Evolutionary conservation across 768 basidiomycete species (phyloP).

Genomic region (Leccinum barrowsii): DNA sequence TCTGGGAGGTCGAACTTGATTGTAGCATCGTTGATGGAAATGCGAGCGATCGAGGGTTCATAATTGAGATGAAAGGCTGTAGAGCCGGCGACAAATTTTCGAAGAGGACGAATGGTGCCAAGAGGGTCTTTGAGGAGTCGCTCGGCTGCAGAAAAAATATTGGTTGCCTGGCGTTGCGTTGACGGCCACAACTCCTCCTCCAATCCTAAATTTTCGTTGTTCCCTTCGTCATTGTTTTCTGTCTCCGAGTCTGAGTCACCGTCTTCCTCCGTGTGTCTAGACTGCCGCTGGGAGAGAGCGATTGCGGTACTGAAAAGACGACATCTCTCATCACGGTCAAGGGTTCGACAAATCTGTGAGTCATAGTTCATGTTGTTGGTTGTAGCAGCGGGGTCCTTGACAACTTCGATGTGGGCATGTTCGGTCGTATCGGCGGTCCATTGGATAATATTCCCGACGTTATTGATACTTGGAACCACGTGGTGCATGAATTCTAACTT

Average conservation of each 20-base stretch:
- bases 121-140: neutral
- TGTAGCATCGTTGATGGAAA: neutral
- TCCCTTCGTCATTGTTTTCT: neutral
- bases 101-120: neutral
- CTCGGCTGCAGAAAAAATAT: neutral
- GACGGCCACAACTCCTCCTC: neutral
- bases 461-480: neutral
- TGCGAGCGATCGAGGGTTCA: neutral
- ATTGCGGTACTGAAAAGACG: neutral
- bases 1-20: neutral
- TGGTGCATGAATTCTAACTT: neutral
- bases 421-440: neutral
- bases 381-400: conserved; percentile 11
- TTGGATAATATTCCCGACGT: neutral
- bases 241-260: neutral
- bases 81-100: neutral
- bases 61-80: neutral
- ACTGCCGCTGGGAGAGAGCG: neutral
- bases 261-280: neutral
- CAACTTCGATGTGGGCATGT: neutral
- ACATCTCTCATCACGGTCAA: neutral
- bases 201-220: too few relatives aligned
- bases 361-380: neutral
- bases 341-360: neutral
- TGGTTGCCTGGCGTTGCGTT: neutral